phyloP scores from a whole-genome alignment of 1,284 basidiomycete species.

The Fomitopsis betulina region DNA sequence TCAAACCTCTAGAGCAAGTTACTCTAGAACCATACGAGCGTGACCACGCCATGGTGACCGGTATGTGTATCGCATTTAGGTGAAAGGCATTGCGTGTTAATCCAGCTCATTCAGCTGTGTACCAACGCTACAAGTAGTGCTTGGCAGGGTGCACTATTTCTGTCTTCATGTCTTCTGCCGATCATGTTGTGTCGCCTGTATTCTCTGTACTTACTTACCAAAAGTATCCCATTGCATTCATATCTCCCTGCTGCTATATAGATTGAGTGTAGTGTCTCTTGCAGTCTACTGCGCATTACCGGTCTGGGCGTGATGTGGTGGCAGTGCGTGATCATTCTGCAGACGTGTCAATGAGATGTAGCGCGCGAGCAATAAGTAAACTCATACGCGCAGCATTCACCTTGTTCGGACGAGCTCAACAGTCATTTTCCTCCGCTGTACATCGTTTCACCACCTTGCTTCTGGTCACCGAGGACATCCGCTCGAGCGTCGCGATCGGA shows the following conservation, averaged over 20 bases:
- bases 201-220: constrained; percentile 1
- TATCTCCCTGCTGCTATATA: not conserved
- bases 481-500: not conserved
- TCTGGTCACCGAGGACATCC: not conserved
- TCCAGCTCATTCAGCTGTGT: constrained; percentile 37
- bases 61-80: constrained; percentile 25
- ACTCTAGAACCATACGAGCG: constrained; percentile 84
- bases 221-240: constrained; percentile 1
- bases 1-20: constrained; percentile 94
- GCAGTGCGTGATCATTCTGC: constrained; percentile 2
- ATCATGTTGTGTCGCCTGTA: constrained; percentile 20
- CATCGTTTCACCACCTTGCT: not conserved
- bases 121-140: constrained; percentile 41
- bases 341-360: constrained; percentile 4
- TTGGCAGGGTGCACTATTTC: constrained; percentile 7
- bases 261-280: not conserved
- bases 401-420: not conserved
- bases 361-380: not conserved
- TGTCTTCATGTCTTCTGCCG: constrained; percentile 8
- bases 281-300: not conserved
- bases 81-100: not conserved
- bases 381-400: constrained; percentile 2
- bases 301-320: not conserved
- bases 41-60: constrained; percentile 83
- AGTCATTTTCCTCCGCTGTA: too few relatives aligned